Conservation (phyloP, 2,329 filamentous ascomycete species). For the Massarina eburnea region DNA sequence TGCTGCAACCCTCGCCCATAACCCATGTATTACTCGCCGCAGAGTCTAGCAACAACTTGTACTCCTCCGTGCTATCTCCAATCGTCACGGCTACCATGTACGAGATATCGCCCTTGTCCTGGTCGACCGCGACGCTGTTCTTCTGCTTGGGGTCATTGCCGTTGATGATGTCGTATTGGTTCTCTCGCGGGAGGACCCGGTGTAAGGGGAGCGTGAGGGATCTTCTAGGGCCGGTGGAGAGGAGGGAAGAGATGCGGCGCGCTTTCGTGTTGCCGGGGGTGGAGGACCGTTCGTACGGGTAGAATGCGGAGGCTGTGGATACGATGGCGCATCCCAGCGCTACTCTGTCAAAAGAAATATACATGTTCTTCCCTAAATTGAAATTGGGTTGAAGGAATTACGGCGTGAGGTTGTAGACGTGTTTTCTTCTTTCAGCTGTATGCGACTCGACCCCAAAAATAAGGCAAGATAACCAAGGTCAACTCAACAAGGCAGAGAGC, state of each 20-base stretch:
- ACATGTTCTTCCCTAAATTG: constrained; percentile 16
- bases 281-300: constrained; percentile 32
- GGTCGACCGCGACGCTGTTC: constrained; percentile 54
- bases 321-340: constrained; percentile 27
- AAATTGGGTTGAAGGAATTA: background rate
- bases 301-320: constrained; percentile 36
- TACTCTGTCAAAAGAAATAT: constrained; percentile 22
- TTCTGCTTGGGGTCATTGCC: constrained; percentile 34
- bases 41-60: constrained; percentile 58
- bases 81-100: constrained; percentile 57
- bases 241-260: no score
- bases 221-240: no score
- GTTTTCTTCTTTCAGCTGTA: background rate
- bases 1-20: constrained; percentile 70
- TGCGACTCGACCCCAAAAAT: no score
- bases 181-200: constrained; percentile 47
- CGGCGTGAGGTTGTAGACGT: background rate
- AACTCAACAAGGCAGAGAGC: background rate
- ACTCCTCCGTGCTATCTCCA: constrained; percentile 52
- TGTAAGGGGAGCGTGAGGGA: constrained; percentile 35
- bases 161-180: constrained; percentile 49
- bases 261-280: constrained; percentile 7
- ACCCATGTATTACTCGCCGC: constrained; percentile 75
- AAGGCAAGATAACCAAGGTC: no score
- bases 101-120: constrained; percentile 57